phyloP scores from a whole-genome alignment of 1,284 basidiomycete genomes.

The Sanghuangporus baumii region DNA sequence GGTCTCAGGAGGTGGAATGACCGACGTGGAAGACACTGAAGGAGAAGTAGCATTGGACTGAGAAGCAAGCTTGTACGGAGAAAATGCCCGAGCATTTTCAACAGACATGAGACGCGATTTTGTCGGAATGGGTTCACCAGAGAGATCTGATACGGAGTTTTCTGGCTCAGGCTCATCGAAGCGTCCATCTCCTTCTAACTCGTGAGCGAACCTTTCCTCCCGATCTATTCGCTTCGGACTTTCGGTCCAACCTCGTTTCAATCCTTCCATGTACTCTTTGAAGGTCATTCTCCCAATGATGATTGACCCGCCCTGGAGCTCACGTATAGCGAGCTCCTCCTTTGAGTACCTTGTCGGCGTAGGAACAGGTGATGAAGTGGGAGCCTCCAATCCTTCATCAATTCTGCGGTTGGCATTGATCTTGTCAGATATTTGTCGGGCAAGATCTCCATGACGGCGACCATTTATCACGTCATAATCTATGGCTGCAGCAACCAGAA shows the following conservation, averaged over 20 bases:
- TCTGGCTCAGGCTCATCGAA: conserved; percentile 59
- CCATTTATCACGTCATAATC: conserved; percentile 87
- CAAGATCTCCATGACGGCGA: conserved; percentile 82
- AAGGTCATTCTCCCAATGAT: conserved; percentile 88
- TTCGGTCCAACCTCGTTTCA: conserved; percentile 84
- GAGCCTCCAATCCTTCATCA: conserved; percentile 55
- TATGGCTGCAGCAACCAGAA: conserved; percentile 89
- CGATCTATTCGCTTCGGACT: conserved; percentile 63
- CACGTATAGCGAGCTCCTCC: conserved; percentile 51
- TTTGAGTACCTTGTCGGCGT: conserved; percentile 56
- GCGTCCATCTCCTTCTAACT: conserved; percentile 65
- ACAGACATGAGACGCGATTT: conserved; percentile 36
- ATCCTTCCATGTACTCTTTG: conserved; percentile 91
- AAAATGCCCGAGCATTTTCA: conserved; percentile 34
- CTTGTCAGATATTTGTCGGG: conserved; percentile 67
- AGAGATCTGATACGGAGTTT: conserved; percentile 25
- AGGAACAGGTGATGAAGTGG: conserved; percentile 36
- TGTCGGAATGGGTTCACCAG: conserved; percentile 35
- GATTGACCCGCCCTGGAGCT: conserved; percentile 78
- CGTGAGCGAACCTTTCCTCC: conserved; percentile 70
- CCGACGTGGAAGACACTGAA: conserved; percentile 21
- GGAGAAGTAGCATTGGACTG: conserved; percentile 19
- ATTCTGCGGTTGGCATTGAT: conserved; percentile 62
- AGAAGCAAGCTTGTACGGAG: conserved; percentile 32
- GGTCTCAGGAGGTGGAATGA: conserved; percentile 41